A percentile compares a stretch with the other conserved stretches of the same genome.
Evolutionary conservation across 2,329 filamentous ascomycete species (phyloP).

Genomic region (Colletotrichum simmondsii): DNA sequence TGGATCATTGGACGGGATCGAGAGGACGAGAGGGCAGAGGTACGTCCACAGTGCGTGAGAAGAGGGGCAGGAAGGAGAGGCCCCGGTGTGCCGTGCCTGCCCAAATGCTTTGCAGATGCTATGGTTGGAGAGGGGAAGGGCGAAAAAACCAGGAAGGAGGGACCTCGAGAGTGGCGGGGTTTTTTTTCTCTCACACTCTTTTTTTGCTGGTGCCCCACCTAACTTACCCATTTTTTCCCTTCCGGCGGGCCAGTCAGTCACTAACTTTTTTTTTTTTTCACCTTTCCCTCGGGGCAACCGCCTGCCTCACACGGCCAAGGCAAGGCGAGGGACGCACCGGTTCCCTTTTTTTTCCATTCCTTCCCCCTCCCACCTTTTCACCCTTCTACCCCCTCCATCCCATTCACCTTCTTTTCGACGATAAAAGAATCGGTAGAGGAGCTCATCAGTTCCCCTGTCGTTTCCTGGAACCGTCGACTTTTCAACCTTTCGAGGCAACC

Average conservation of each 20-base stretch:
- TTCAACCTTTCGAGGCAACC: constrained; percentile 39
- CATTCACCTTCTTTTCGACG: constrained; percentile 41
- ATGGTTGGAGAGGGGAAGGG: not conserved
- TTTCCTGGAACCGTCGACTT: constrained; percentile 46
- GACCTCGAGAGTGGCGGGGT: constrained; percentile 30
- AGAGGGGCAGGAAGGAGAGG: no score
- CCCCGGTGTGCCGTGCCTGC: not conserved
- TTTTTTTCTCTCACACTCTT: constrained; percentile 35
- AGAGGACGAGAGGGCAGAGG: no score
- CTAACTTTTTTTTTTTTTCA: constrained; percentile 32
- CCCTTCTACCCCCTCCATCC: constrained; percentile 22
- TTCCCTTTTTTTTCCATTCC: constrained; percentile 35
- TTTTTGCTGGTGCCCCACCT: constrained; percentile 37
- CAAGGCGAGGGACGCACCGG: constrained; percentile 21
- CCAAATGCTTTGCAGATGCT: constrained; percentile 8
- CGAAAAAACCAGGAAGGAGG: constrained; percentile 8
- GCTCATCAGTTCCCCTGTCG: constrained; percentile 48
- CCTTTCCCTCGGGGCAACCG: constrained; percentile 27
- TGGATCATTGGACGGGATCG: not conserved
- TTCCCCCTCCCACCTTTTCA: constrained; percentile 15
- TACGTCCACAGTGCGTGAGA: constrained; percentile 1
- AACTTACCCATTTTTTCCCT: constrained; percentile 31
- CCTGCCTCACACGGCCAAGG: constrained; percentile 23
- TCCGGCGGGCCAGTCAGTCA: constrained; percentile 27
- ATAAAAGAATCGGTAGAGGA: constrained; percentile 53